Percentiles rank a stretch among this genome's conserved stretches.
Conservation (phyloP, 768 basidiomycete genomes). For the Boletus reticulatus region DNA sequence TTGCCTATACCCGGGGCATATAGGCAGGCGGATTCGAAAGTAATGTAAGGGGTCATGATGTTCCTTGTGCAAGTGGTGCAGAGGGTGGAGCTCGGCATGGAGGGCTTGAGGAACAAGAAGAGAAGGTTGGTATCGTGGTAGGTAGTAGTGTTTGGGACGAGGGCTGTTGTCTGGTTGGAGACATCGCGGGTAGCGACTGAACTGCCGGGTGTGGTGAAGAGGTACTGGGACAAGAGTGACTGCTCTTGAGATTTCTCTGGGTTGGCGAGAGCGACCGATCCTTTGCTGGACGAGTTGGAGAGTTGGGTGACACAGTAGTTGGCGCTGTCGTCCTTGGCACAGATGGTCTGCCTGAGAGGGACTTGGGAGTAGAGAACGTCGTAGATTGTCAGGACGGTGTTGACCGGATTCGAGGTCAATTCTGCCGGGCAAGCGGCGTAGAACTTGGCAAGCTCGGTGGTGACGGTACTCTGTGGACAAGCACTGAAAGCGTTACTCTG, state of each 20-base stretch:
- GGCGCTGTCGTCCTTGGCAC: slow-evolving; percentile 69
- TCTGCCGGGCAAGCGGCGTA: slow-evolving; percentile 69
- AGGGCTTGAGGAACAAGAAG: slow-evolving; percentile 75
- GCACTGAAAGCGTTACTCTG: slow-evolving; percentile 37
- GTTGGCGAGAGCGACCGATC: slow-evolving; percentile 13
- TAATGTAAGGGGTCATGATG: slow-evolving; percentile 73
- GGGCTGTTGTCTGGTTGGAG: slow-evolving; percentile 26
- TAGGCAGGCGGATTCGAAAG: slow-evolving; percentile 65
- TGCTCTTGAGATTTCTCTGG: slow-evolving; percentile 8
- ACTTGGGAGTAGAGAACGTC: slow-evolving; percentile 73
- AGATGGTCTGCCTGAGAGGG: slow-evolving; percentile 68
- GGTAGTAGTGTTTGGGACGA: slow-evolving; percentile 52
- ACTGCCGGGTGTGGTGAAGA: slow-evolving; percentile 23
- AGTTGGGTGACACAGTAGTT: slow-evolving; percentile 66
- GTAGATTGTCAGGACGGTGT: slow-evolving; percentile 61
- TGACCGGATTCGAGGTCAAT: slow-evolving; percentile 50
- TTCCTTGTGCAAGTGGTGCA: slow-evolving; percentile 84
- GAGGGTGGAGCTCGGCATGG: slow-evolving; percentile 46
- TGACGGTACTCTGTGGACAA: slow-evolving; percentile 61
- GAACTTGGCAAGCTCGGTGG: slow-evolving; percentile 64
- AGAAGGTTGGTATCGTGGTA: slow-evolving; percentile 61
- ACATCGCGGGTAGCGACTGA: slow-evolving; percentile 25
- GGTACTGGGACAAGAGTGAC: slow-evolving; percentile 20
- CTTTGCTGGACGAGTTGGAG: slow-evolving; percentile 27
- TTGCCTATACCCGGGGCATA: slow-evolving; percentile 73